A percentile compares a stretch with the other conserved stretches of the same genome.
These are phyloP conservation scores for Aspergillus avenaceus DNA, from an alignment of 495 filamentous ascomycete species.

Conservation along the genomic window DNA sequence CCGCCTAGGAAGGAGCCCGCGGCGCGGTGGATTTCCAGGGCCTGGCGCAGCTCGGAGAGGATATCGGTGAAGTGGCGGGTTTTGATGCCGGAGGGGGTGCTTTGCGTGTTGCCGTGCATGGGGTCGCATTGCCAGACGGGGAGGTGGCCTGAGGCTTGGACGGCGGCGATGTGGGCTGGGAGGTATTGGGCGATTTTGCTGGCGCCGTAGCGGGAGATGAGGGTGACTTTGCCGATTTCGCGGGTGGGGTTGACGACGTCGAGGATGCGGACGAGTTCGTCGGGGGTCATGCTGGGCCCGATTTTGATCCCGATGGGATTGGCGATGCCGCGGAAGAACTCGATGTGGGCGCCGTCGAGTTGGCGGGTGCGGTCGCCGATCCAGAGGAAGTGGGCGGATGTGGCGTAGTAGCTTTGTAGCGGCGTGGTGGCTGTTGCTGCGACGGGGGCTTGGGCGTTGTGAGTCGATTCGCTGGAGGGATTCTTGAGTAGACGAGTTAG, in stretches of 20 bases:
- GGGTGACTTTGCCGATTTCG: slow-evolving; percentile 86
- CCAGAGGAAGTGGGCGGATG: slow-evolving; percentile 97
- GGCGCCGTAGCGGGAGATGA: slow-evolving; percentile 93
- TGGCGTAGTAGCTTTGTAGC: slow-evolving; percentile 65
- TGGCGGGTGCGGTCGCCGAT: slow-evolving; percentile 95
- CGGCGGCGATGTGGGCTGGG: slow-evolving; percentile 79
- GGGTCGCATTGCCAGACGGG: slow-evolving; percentile 98
- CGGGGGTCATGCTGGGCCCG: slow-evolving; percentile 71
- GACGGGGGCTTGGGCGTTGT: background rate
- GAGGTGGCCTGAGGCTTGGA: slow-evolving; percentile 64
- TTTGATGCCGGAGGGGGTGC: slow-evolving; percentile 70
- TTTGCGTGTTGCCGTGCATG: slow-evolving; percentile 79
- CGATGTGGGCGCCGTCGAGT: slow-evolving; percentile 85
- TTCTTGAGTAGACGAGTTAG: slow-evolving; percentile 72
- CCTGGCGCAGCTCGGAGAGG: slow-evolving; percentile 74
- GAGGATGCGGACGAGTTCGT: slow-evolving; percentile 72
- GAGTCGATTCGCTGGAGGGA: slow-evolving; percentile 36
- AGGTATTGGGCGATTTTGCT: slow-evolving; percentile 65
- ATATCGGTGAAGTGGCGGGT: slow-evolving; percentile 85
- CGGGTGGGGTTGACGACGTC: slow-evolving; percentile 76
- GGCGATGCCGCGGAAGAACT: slow-evolving; percentile 93
- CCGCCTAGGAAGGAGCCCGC: slow-evolving; percentile 83
- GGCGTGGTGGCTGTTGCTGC: slow-evolving; percentile 7
- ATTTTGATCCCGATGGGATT: slow-evolving; percentile 97
- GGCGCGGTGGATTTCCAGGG: slow-evolving; percentile 77